Base-by-base conservation (phyloP, 2,329 filamentous ascomycete species). In the Colletotrichum spinosum region DNA sequence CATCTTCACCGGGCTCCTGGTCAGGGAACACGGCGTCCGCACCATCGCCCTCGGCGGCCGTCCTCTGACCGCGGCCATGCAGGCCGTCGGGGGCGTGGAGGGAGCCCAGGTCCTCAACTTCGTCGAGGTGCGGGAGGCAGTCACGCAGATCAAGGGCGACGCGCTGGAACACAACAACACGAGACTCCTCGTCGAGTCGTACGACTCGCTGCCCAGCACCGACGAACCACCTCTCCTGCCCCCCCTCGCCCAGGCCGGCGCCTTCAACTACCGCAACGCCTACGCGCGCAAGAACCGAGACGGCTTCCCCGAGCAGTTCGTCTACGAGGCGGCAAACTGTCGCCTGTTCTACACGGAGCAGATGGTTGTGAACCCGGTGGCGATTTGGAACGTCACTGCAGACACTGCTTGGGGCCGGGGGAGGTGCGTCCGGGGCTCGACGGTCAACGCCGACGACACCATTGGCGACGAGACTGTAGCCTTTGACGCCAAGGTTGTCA, bases 1-100 rank as follows among this genome's bases (percentile, higher is more conserved):
- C 37, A 77, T 87, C 45, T 87, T 90, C 72, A 78, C 79, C 11
- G 82, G 87, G 49, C 78, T 88, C 33, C 82, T 90, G 79, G 80
- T 81, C 7, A 74, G 79, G 63, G 78, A 81, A 61, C 80, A 79
- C 38, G 82, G 84, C 25, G 83, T 90, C 2, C 84, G 84, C 68
- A 85, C 84, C 41, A 80, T 90, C 50, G 81, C 81, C 2, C 78
- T 89, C 33, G 88, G 88, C 13, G 88, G 88, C 1, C 82, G 86
- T 8, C 82, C 87, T 0, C 75, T 76, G 7, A 68, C 76, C 3
- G 71, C 71, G 3, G 81, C 84, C 2, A 90, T 88, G 77, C 85
- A 89, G 75, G 80, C 79, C 3, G 75, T 90, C 2, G 88, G 87
- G n/a, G 86, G 86, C 12, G 80, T 85, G 10, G 86, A 87, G 69